Conservation (phyloP, 2,329 filamentous ascomycete species). For the Neoscytalidium dimidiatum region DNA sequence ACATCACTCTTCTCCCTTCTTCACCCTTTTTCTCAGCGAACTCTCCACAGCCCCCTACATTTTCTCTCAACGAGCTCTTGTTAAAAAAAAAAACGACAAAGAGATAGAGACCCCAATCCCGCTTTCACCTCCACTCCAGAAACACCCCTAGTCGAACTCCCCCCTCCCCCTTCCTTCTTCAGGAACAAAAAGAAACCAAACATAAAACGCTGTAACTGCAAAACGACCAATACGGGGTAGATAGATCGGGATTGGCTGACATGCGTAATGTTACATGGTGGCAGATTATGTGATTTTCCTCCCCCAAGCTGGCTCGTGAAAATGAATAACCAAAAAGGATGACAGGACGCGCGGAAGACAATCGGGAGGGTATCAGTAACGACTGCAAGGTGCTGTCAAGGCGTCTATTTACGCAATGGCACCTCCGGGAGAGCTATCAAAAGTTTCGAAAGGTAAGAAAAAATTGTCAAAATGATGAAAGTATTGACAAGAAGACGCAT, state of each 20-base stretch:
- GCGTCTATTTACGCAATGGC: neutral
- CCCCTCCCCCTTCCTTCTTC: neutral
- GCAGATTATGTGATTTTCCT: neutral
- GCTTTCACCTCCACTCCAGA: neutral
- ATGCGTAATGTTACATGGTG: constrained; percentile 9
- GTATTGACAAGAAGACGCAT: constrained; percentile 12
- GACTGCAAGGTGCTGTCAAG: constrained; percentile 17
- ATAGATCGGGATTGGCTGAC: neutral
- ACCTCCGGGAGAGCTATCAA: constrained; percentile 12
- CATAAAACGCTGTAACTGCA: too few species aligned
- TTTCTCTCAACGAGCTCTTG: too few species aligned
- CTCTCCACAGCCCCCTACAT: neutral
- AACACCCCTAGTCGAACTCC: neutral
- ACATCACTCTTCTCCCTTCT: constrained; percentile 1
- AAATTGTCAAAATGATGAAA: neutral
- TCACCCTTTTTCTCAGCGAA: neutral
- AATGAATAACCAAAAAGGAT: neutral
- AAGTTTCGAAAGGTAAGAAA: constrained; percentile 2
- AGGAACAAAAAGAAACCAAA: neutral
- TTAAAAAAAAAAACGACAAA: neutral
- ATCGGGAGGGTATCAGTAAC: constrained; percentile 20
- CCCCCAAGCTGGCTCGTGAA: constrained; percentile 10
- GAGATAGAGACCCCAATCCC: neutral
- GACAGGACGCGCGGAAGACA: neutral
- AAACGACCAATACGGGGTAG: too few species aligned